Conservation (phyloP, 2,329 filamentous ascomycete species). For the Lachnellula hyalina region DNA sequence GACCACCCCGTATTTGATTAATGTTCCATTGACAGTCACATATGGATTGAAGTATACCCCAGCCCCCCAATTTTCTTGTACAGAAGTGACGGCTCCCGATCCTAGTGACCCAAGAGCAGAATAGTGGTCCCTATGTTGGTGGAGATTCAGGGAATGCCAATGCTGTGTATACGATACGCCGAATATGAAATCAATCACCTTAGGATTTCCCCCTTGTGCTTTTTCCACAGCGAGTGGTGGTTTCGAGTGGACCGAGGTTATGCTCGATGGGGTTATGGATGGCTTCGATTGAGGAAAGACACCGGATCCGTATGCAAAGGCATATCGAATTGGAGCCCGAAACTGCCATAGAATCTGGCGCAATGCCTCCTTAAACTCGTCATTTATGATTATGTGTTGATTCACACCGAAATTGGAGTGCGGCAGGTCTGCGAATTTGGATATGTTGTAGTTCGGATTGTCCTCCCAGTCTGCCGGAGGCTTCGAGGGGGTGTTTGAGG, state of each 20-base stretch:
- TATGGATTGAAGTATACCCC: constrained; percentile 98
- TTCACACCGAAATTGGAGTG: constrained; percentile 85
- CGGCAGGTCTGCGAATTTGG: constrained; percentile 70
- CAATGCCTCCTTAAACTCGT: constrained; percentile 88
- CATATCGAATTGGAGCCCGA: constrained; percentile 87
- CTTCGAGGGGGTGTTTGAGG: constrained; percentile 22
- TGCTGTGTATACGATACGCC: constrained; percentile 92
- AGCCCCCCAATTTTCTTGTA: constrained; percentile 85
- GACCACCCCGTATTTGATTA: constrained; percentile 98
- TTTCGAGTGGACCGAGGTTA: constrained; percentile 68
- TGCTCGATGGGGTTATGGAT: constrained; percentile 49
- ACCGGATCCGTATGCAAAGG: constrained; percentile 94
- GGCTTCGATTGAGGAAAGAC: constrained; percentile 75
- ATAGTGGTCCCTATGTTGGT: constrained; percentile 87
- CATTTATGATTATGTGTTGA: constrained; percentile 92
- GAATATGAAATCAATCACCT: constrained; percentile 99
- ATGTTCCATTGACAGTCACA: constrained; percentile 85
- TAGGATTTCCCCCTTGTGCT: constrained; percentile 80
- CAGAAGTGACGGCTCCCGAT: constrained; percentile 74
- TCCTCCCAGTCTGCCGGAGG: constrained; percentile 59
- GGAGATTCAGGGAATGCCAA: constrained; percentile 91
- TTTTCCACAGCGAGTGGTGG: constrained; percentile 75
- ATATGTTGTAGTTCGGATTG: constrained; percentile 64
- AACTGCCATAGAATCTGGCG: constrained; percentile 88
- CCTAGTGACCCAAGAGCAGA: constrained; percentile 78